Conservation (phyloP, 2,329 filamentous ascomycete species). For the Juglanconis sp. region DNA sequence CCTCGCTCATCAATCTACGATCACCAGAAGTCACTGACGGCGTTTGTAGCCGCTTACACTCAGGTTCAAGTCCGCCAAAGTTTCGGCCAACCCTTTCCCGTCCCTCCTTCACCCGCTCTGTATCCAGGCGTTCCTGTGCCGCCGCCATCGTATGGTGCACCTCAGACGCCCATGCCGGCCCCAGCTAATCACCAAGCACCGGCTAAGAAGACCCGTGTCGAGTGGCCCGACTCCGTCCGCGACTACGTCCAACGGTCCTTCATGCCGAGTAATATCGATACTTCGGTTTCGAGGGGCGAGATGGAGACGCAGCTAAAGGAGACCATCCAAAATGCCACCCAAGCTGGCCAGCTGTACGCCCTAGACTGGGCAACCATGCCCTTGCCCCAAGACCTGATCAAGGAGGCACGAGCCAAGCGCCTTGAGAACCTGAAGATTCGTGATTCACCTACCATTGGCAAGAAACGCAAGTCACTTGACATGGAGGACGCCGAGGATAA, state of each 20-base stretch:
- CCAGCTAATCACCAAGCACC: conserved; percentile 26
- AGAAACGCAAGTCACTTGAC: conserved; percentile 81
- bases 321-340: conserved; percentile 79
- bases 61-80: conserved; percentile 61
- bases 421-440: conserved; percentile 16
- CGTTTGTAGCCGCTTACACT: conserved; percentile 53
- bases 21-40: neutral
- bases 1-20: neutral
- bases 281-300: conserved; percentile 61
- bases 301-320: conserved; percentile 83
- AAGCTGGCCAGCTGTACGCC: conserved; percentile 65
- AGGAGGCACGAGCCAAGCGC: conserved; percentile 55
- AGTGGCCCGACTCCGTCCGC: conserved; percentile 81
- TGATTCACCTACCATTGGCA: conserved; percentile 29
- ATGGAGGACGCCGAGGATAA: conserved; percentile 52
- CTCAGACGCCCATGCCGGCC: conserved; percentile 22
- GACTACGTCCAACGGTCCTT: conserved; percentile 89
- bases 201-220: conserved; percentile 58
- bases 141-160: conserved; percentile 23
- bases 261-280: conserved; percentile 65
- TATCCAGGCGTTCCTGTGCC: conserved; percentile 16
- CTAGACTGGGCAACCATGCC: conserved; percentile 83
- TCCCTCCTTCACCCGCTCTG: conserved; percentile 28
- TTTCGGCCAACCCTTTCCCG: conserved; percentile 44
- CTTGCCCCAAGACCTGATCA: conserved; percentile 80